A percentile compares a stretch with the other conserved stretches of the same genome.
Conservation (phyloP, 176 grass and related monocot species). For the Zoysia pacifica region DNA sequence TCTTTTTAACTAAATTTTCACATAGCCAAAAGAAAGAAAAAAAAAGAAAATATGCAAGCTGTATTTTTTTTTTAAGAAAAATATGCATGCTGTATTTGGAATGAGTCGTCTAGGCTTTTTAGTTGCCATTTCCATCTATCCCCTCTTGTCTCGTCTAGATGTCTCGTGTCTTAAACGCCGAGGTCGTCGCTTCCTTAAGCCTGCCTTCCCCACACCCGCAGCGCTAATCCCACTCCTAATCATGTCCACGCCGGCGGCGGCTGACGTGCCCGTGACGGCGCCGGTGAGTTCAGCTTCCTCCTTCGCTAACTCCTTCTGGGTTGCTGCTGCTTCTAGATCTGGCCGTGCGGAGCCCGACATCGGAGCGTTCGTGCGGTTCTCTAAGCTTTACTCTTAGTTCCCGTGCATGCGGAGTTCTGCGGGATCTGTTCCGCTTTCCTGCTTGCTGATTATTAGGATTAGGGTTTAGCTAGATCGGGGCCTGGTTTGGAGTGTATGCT, state of each 20-base stretch:
- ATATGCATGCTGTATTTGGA: background rate
- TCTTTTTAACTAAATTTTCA: no score
- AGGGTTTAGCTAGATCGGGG: constrained; percentile 23
- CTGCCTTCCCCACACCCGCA: no score
- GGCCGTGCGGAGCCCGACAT: background rate
- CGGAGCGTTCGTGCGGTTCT: background rate
- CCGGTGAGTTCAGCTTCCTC: constrained; percentile 35
- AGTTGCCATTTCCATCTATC: background rate
- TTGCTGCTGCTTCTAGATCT: constrained; percentile 31
- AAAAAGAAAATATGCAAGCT: background rate
- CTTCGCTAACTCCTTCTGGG: background rate
- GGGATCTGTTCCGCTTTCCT: background rate
- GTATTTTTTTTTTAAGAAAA: no score
- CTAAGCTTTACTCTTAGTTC: background rate
- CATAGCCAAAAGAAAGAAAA: background rate
- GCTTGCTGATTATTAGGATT: constrained; percentile 1
- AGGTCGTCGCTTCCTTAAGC: background rate
- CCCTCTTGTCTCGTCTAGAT: background rate
- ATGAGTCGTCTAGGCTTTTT: background rate
- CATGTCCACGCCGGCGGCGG: background rate
- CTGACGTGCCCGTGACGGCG: constrained; percentile 27
- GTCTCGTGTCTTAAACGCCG: no score
- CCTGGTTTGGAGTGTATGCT: background rate
- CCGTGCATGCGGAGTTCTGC: background rate
- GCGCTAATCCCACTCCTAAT: background rate